phyloP scores from a whole-genome alignment of 768 basidiomycete genomes.

The Suillus plorans region DNA sequence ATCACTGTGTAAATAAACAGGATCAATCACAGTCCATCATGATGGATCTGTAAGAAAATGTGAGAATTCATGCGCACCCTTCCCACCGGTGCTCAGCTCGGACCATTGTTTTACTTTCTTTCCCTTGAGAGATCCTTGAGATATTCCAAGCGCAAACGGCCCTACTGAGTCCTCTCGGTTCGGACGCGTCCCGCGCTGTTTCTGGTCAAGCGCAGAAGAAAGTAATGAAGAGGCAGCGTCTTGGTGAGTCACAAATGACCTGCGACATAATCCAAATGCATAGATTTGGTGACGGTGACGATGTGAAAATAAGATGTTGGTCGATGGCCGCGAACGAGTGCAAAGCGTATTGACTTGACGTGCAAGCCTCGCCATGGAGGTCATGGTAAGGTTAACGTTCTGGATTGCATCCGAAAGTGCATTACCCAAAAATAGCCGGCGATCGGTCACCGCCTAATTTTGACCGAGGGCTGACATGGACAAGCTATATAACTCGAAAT shows the following conservation, averaged over 20 bases:
- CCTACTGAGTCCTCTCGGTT: conserved; percentile 63
- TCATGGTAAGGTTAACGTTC: conserved; percentile 3
- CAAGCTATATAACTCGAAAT: too few relatives aligned
- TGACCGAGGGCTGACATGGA: background rate
- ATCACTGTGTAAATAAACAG: conserved; percentile 38
- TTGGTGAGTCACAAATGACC: conserved; percentile 49
- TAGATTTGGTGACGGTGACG: background rate
- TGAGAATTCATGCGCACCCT: conserved; percentile 47
- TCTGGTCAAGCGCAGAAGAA: conserved; percentile 64
- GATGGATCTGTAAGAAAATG: background rate
- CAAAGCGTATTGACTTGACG: conserved; percentile 2
- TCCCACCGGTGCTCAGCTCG: conserved; percentile 72
- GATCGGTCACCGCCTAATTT: background rate
- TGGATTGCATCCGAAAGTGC: background rate
- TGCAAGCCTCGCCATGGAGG: conserved; percentile 1
- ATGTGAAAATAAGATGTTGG: background rate
- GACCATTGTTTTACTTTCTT: conserved; percentile 75
- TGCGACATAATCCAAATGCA: background rate
- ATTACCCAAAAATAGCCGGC: background rate
- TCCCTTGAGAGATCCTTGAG: conserved; percentile 52
- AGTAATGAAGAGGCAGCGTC: conserved; percentile 49
- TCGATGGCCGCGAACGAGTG: conserved; percentile 5
- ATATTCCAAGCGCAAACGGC: conserved; percentile 74
- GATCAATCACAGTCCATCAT: background rate
- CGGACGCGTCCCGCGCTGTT: conserved; percentile 36